Conservation (phyloP, 108 stramenopile species). For the Hondaea fermentalgiana region DNA sequence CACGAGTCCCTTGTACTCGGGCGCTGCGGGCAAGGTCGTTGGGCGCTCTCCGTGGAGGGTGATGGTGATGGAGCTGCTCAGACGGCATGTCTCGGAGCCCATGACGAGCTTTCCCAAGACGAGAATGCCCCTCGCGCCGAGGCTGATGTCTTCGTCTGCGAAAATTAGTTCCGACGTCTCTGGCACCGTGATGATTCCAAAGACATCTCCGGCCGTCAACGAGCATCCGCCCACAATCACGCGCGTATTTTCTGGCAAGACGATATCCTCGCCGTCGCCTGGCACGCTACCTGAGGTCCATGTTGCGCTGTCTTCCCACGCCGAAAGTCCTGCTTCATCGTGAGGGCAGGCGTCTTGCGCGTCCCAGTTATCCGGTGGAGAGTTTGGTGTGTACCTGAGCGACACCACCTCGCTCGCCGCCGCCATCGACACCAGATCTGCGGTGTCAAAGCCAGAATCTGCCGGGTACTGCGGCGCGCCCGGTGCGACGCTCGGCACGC, state of each 20-base stretch:
- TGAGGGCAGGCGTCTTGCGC: not conserved
- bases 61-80: not conserved
- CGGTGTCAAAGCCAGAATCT: not conserved
- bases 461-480: not conserved
- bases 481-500: not conserved
- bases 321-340: not conserved
- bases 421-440: not conserved
- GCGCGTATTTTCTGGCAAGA: not conserved
- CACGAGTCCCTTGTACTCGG: not conserved
- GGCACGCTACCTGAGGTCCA: not conserved
- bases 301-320: not conserved
- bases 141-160: not conserved
- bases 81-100: not conserved
- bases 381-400: not conserved
- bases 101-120: not conserved
- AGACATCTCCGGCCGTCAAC: not conserved
- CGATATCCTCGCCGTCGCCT: not conserved
- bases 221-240: not conserved
- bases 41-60: not conserved
- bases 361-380: not conserved
- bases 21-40: not conserved
- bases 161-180: not conserved
- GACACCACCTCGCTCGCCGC: not conserved
- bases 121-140: not conserved
- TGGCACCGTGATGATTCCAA: not conserved